phyloP scores from a whole-genome alignment of 1,284 basidiomycete genomes.

The Tremellales sp. region DNA sequence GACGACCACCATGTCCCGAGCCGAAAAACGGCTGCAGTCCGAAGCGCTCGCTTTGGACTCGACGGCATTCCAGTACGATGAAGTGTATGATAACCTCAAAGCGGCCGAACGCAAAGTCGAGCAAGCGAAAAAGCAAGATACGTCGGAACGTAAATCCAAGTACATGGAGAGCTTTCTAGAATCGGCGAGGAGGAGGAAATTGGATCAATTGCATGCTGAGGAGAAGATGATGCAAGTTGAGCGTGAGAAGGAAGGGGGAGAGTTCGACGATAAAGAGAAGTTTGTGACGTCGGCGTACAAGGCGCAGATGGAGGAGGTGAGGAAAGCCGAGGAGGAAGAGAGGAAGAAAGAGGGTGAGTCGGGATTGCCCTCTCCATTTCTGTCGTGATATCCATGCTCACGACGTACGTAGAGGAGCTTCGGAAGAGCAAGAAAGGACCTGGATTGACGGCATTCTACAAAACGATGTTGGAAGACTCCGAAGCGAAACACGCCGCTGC shows the following conservation, averaged over 20 bases:
- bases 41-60: constrained; percentile 74
- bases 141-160: constrained; percentile 82
- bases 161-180: constrained; percentile 79
- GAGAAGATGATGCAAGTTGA: constrained; percentile 97
- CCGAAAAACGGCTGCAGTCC: constrained; percentile 50
- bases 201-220: constrained; percentile 91
- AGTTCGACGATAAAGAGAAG: constrained; percentile 89
- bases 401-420: constrained; percentile 56
- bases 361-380: not conserved
- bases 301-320: constrained; percentile 89
- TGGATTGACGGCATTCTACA: constrained; percentile 84
- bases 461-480: constrained; percentile 71
- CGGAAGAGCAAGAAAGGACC: constrained; percentile 54
- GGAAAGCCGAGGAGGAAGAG: constrained; percentile 87
- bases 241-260: constrained; percentile 86
- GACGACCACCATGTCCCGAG: constrained; percentile 28
- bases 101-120: constrained; percentile 68
- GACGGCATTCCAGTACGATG: constrained; percentile 92
- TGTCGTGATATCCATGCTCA: not conserved
- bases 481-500: constrained; percentile 78
- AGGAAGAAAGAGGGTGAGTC: constrained; percentile 71
- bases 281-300: constrained; percentile 98
- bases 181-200: constrained; percentile 78
- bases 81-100: constrained; percentile 95
- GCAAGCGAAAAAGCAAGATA: constrained; percentile 65